phyloP scores from a whole-genome alignment of 1,139 yeast genomes.

The Pichia sp. region DNA sequence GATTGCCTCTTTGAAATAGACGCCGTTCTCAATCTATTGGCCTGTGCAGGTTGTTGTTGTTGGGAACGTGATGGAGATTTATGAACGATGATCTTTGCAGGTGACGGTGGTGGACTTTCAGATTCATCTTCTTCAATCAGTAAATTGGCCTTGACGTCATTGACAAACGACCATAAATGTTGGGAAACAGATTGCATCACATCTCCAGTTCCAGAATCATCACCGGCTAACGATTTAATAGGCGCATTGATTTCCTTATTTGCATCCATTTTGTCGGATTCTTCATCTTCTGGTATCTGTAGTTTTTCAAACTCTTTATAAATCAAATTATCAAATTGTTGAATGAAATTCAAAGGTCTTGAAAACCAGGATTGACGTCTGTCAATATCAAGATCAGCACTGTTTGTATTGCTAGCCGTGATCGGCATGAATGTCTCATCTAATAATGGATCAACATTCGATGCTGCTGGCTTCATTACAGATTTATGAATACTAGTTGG shows the following conservation, averaged over 20 bases:
- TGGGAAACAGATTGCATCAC: constrained; percentile 31
- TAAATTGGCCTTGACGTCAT: constrained; percentile 32
- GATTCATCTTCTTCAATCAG: constrained; percentile 17
- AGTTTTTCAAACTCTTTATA: constrained; percentile 66
- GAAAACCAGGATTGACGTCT: constrained; percentile 38
- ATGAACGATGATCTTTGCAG: background rate
- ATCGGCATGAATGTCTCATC: constrained; percentile 19
- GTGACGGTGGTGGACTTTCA: background rate
- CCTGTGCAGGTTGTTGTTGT: too few relatives aligned
- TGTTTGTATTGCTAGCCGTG: background rate
- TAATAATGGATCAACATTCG: constrained; percentile 24
- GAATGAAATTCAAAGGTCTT: constrained; percentile 61
- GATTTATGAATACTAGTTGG: constrained; percentile 20
- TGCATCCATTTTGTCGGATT: background rate
- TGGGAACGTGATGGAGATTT: background rate
- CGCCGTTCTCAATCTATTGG: constrained; percentile 22
- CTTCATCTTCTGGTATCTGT: constrained; percentile 22
- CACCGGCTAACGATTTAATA: constrained; percentile 25
- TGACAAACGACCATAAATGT: constrained; percentile 34
- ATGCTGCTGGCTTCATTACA: constrained; percentile 15
- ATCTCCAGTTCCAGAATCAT: constrained; percentile 19
- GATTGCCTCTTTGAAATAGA: constrained; percentile 30
- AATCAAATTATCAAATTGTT: constrained; percentile 65
- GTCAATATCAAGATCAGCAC: background rate
- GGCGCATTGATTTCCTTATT: constrained; percentile 25